phyloP scores from a whole-genome alignment of 441 rosid genomes.

The Erysimum pusillum region DNA sequence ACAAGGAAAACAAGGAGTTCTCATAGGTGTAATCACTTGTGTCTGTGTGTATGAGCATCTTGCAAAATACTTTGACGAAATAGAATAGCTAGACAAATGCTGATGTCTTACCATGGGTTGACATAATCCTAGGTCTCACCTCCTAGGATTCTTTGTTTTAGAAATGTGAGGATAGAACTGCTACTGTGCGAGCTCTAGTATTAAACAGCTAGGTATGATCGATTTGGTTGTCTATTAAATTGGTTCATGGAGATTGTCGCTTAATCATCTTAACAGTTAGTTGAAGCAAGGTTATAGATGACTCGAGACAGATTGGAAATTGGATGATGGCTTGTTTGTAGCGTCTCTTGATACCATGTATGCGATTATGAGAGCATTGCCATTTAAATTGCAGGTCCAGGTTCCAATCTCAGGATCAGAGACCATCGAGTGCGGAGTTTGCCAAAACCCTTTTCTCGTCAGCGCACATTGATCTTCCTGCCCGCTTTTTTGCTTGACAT shows the following conservation, averaged over 20 bases:
- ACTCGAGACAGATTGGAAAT: constrained; percentile 6
- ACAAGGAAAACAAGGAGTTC: constrained; percentile 9
- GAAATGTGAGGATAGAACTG: neutral
- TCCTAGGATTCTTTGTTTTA: neutral
- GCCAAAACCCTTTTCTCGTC: constrained; percentile 97
- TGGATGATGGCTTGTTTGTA: neutral
- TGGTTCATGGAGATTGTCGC: constrained; percentile 15
- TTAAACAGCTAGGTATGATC: neutral
- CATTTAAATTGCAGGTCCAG: constrained; percentile 75
- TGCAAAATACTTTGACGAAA: constrained; percentile 16
- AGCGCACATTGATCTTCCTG: constrained; percentile 72
- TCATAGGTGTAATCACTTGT: constrained; percentile 15
- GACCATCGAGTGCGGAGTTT: constrained; percentile 97
- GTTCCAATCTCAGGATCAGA: constrained; percentile 98
- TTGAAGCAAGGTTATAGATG: neutral
- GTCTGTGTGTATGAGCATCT: constrained; percentile 15
- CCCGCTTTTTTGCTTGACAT: constrained; percentile 26
- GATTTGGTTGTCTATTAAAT: neutral
- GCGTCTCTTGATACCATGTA: neutral
- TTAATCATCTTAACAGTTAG: neutral
- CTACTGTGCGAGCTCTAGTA: constrained; percentile 1
- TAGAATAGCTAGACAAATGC: constrained; percentile 4
- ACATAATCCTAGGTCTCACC: constrained; percentile 1
- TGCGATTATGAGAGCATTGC: neutral
- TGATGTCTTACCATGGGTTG: constrained; percentile 2